These are phyloP conservation scores for Bertia moriformis DNA, from an alignment of 2,329 filamentous ascomycete species.

Conservation along the genomic window DNA sequence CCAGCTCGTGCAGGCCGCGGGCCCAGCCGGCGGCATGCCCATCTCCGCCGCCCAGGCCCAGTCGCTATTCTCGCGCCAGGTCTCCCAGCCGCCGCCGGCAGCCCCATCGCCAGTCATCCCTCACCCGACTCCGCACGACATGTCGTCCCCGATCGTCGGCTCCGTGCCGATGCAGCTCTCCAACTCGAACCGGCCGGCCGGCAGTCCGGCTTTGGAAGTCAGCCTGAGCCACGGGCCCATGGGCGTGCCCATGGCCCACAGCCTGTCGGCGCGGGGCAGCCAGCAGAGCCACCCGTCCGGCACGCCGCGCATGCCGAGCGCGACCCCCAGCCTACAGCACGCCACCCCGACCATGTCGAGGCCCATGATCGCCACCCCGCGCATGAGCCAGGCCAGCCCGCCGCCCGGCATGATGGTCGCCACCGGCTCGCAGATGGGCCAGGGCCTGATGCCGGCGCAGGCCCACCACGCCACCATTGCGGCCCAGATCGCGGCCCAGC, in stretches of 20 bases:
- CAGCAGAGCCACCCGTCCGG: slow-evolving; percentile 51
- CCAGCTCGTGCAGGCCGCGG: slow-evolving; percentile 23
- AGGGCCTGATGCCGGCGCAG: slow-evolving; percentile 33
- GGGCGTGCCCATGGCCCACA: slow-evolving; percentile 42
- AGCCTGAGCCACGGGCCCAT: slow-evolving; percentile 41
- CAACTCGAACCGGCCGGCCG: slow-evolving; percentile 48
- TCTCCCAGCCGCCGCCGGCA: slow-evolving; percentile 41
- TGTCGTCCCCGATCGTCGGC: slow-evolving; percentile 51
- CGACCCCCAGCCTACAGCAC: slow-evolving; percentile 45
- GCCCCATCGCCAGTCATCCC: slow-evolving; percentile 55
- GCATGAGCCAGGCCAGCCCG: slow-evolving; percentile 48
- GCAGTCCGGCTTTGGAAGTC: slow-evolving; percentile 51
- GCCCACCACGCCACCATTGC: slow-evolving; percentile 24
- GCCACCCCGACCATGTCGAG: slow-evolving; percentile 40
- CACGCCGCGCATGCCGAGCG: slow-evolving; percentile 46
- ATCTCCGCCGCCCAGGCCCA: slow-evolving; percentile 21
- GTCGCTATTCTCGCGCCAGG: slow-evolving; percentile 35
- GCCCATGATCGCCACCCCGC: slow-evolving; percentile 38
- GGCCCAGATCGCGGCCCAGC: slow-evolving; percentile 28
- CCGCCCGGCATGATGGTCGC: slow-evolving; percentile 44
- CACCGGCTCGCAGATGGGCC: slow-evolving; percentile 37
- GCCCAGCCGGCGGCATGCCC: slow-evolving; percentile 21
- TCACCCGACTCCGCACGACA: slow-evolving; percentile 49
- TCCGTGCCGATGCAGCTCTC: slow-evolving; percentile 49
- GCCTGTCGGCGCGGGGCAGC: slow-evolving; percentile 50